These are phyloP conservation scores for Chionographis japonica DNA, from an alignment of 106 monocot genomes.

Conservation along the genomic window DNA sequence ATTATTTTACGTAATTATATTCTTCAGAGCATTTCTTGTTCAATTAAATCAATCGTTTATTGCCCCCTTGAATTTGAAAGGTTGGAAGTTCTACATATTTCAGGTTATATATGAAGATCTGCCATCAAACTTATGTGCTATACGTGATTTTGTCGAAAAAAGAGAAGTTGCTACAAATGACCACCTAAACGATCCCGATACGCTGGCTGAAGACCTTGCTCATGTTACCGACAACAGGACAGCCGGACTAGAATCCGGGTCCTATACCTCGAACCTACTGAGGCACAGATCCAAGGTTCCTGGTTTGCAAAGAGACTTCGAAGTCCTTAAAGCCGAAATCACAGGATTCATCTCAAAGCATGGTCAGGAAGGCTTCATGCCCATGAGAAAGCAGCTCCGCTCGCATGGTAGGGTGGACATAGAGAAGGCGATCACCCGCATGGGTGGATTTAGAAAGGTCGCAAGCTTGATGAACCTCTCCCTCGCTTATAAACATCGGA, in stretches of 20 bases:
- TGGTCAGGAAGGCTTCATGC: conserved; percentile 96
- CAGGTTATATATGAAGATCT: conserved; percentile 96
- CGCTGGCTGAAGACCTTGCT: conserved; percentile 1
- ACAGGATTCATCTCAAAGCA: conserved; percentile 51
- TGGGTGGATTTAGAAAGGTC: conserved; percentile 92
- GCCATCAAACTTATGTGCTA: conserved; percentile 91
- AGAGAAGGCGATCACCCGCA: conserved; percentile 86
- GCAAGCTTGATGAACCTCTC: conserved; percentile 78
- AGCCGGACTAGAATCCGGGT: conserved; percentile 14
- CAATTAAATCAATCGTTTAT: no score
- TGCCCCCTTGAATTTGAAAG: conserved; percentile 7
- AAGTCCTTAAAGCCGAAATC: conserved; percentile 81
- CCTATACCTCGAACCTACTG: conserved; percentile 13
- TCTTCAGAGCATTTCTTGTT: no score
- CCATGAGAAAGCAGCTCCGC: conserved; percentile 93
- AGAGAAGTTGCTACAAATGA: conserved; percentile 14
- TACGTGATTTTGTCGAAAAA: conserved; percentile 82
- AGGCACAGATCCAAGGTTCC: conserved; percentile 82
- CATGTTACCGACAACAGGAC: conserved; percentile 1
- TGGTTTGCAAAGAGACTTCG: conserved; percentile 74
- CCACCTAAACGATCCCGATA: background rate
- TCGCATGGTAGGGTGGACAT: conserved; percentile 90
- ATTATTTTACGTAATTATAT: no score
- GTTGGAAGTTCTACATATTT: conserved; percentile 11
- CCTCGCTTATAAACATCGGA: conserved; percentile 86